Evolutionary conservation across 805 yeast genomes (phyloP).

Genomic region (Candida jianshihensis): DNA sequence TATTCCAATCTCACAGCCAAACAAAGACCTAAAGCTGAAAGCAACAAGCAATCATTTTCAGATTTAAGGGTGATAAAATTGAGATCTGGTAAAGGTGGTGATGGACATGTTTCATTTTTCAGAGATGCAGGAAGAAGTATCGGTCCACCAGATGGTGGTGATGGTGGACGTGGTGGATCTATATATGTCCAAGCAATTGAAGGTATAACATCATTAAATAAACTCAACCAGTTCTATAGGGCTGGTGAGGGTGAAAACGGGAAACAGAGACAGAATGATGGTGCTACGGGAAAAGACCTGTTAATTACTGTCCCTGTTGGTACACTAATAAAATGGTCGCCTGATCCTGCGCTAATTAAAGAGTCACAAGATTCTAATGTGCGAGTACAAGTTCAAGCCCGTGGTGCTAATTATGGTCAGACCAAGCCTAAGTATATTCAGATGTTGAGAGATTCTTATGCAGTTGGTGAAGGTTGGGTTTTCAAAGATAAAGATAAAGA

Average conservation of each 20-base stretch:
- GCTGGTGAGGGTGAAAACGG: constrained; percentile 76
- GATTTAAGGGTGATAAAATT: constrained; percentile 67
- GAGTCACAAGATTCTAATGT: constrained; percentile 15
- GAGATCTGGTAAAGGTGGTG: constrained; percentile 80
- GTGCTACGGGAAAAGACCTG: constrained; percentile 75
- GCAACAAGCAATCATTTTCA: constrained; percentile 34
- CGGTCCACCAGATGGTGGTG: constrained; percentile 99
- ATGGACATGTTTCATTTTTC: constrained; percentile 79
- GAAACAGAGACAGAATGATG: constrained; percentile 71
- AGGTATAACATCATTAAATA: constrained; percentile 65
- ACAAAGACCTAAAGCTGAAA: constrained; percentile 37
- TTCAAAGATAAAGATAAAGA: constrained; percentile 62
- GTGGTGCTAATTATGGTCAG: constrained; percentile 19
- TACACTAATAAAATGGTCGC: constrained; percentile 79
- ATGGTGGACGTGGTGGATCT: constrained; percentile 92
- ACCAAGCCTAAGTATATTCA: constrained; percentile 42
- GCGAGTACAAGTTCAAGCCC: constrained; percentile 29
- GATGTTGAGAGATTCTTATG: constrained; percentile 52
- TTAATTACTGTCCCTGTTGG: constrained; percentile 88
- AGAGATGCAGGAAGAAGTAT: constrained; percentile 77
- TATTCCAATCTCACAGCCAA: constrained; percentile 29
- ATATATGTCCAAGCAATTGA: constrained; percentile 77
- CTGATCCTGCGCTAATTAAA: constrained; percentile 50
- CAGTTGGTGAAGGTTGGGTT: constrained; percentile 81
- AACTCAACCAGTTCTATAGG: constrained; percentile 54